Evolutionary conservation across 257 asterid genomes (phyloP).

Genomic region (Galeopsis tetrahit): DNA sequence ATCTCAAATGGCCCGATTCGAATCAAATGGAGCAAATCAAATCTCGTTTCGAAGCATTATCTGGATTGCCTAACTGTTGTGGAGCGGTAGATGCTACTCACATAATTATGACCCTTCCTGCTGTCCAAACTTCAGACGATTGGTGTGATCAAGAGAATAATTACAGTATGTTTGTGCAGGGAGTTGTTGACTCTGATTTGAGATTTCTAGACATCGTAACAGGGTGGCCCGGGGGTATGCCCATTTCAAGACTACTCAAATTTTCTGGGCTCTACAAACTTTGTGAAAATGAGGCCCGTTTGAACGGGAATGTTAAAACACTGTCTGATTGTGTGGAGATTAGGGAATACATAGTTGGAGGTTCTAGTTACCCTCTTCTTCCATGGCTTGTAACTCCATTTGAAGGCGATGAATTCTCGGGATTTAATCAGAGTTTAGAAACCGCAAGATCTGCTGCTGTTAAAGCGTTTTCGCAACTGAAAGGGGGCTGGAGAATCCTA

Average conservation of each 20-base stretch:
- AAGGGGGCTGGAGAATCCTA: constrained; percentile 96
- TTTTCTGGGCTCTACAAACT: constrained; percentile 81
- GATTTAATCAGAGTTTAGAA: constrained; percentile 59
- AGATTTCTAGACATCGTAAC: constrained; percentile 84
- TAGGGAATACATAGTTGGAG: constrained; percentile 84
- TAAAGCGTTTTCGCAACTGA: constrained; percentile 71
- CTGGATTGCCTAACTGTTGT: constrained; percentile 89
- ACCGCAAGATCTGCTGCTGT: constrained; percentile 57
- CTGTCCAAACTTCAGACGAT: constrained; percentile 89
- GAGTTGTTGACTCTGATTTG: constrained; percentile 70
- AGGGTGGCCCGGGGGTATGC: constrained; percentile 99
- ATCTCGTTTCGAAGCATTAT: constrained; percentile 58
- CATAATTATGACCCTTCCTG: constrained; percentile 91
- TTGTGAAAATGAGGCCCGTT: constrained; percentile 69
- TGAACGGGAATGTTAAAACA: constrained; percentile 49
- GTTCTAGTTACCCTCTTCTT: constrained; percentile 77
- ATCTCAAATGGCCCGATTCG: constrained; percentile 83
- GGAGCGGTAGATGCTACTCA: constrained; percentile 94
- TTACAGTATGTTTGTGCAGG: constrained; percentile 93
- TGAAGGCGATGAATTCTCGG: constrained; percentile 46
- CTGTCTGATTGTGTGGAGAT: constrained; percentile 48
- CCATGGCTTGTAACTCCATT: constrained; percentile 91
- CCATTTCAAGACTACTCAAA: constrained; percentile 67
- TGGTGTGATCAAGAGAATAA: constrained; percentile 94
- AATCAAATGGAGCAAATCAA: constrained; percentile 52